Percentiles rank a stretch among this genome's conserved stretches.
phyloP scores from a whole-genome alignment of 495 filamentous ascomycete genomes.

The Staphylotrichum tortipilum region DNA sequence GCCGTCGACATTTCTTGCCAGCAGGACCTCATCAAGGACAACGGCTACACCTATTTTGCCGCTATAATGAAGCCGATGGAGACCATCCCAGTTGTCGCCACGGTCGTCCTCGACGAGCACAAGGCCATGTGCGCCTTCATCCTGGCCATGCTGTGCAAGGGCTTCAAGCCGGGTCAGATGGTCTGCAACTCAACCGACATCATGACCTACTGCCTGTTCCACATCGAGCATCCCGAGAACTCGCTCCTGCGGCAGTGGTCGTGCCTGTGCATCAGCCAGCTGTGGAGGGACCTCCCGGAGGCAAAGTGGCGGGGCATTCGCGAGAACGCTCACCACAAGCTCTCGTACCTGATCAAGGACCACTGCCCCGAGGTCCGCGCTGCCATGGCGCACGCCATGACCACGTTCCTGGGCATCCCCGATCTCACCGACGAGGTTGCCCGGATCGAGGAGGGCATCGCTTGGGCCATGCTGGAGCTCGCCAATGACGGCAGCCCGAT shows the following conservation, averaged over 20 bases:
- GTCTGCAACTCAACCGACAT: conserved; percentile 80
- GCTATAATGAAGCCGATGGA: conserved; percentile 76
- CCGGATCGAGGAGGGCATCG: conserved; percentile 79
- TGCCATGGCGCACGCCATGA: conserved; percentile 86
- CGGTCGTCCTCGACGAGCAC: conserved; percentile 80
- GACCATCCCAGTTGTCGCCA: conserved; percentile 72
- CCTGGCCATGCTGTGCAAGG: conserved; percentile 90
- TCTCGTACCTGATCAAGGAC: conserved; percentile 77
- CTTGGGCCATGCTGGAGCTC: conserved; percentile 77
- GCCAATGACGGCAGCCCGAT: conserved; percentile 83
- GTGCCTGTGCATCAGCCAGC: conserved; percentile 88
- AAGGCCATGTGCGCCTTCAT: conserved; percentile 99
- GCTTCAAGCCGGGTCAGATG: conserved; percentile 79
- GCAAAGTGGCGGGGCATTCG: conserved; percentile 91
- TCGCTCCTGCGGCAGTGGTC: conserved; percentile 91
- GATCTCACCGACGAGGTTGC: conserved; percentile 88
- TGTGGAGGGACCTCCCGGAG: conserved; percentile 84
- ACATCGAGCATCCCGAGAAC: conserved; percentile 77
- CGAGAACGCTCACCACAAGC: conserved; percentile 64
- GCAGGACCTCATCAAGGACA: conserved; percentile 87
- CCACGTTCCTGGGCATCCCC: conserved; percentile 85
- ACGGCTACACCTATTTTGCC: conserved; percentile 93
- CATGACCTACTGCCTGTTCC: conserved; percentile 71
- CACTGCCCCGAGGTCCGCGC: conserved; percentile 90
- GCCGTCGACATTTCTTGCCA: conserved; percentile 93